These are phyloP conservation scores for Scalesia atractyloides DNA, from an alignment of 129 eudicot species.

Conservation along the genomic window DNA sequence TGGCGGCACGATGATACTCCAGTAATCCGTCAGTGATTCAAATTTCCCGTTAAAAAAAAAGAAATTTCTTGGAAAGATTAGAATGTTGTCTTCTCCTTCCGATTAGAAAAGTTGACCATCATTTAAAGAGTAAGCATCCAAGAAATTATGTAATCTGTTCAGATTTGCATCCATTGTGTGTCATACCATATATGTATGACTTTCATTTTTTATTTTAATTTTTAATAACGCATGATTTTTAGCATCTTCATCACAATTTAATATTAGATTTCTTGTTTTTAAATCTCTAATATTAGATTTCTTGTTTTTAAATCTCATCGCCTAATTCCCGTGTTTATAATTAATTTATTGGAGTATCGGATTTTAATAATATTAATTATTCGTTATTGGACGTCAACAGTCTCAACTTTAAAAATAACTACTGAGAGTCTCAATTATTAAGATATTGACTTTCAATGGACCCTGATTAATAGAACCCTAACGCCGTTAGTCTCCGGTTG, in stretches of 20 bases:
- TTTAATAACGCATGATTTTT: neutral
- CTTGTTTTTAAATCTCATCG: neutral
- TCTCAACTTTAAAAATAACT: no score
- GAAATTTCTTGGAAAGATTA: conserved; percentile 7
- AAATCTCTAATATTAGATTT: conserved; percentile 1
- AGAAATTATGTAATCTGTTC: neutral
- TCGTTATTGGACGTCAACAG: no score
- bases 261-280: neutral
- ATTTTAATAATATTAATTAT: no score
- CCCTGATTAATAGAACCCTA: no score
- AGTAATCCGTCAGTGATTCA: no score
- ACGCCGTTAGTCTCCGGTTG: no score
- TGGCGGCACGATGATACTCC: no score
- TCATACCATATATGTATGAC: neutral
- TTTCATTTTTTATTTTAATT: neutral
- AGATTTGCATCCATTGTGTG: neutral
- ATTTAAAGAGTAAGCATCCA: neutral
- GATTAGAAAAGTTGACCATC: neutral
- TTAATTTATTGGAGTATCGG: no score
- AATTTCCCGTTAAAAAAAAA: no score
- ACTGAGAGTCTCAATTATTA: no score
- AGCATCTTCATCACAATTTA: neutral
- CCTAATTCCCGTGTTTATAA: neutral
- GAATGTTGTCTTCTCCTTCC: neutral
- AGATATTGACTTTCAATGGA: no score